These are phyloP conservation scores for Didymella exigua DNA, from an alignment of 2,329 filamentous ascomycete species.

Conservation along the genomic window DNA sequence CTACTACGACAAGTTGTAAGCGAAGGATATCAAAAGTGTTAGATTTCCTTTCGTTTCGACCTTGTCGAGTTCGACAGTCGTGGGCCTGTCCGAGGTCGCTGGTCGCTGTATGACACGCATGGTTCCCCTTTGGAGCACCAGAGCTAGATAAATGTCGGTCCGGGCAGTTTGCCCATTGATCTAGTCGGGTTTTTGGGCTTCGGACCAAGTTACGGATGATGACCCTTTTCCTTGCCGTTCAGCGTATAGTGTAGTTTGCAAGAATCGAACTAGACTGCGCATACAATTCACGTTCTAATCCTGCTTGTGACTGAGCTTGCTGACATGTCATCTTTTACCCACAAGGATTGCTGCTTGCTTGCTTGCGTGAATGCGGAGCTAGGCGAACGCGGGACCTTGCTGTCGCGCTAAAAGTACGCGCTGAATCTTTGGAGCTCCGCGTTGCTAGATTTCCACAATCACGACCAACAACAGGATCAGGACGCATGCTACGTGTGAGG, in stretches of 20 bases:
- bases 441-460: background rate
- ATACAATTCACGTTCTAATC: slow-evolving; percentile 5
- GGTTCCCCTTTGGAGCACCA: slow-evolving; percentile 39
- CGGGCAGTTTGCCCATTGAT: slow-evolving; percentile 41
- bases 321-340: too few species aligned
- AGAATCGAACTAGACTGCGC: slow-evolving; percentile 42
- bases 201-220: slow-evolving; percentile 43
- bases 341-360: too few species aligned
- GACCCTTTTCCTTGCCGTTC: slow-evolving; percentile 44
- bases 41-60: slow-evolving; percentile 50
- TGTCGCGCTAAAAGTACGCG: slow-evolving; percentile 21
- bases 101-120: slow-evolving; percentile 43
- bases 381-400: slow-evolving; percentile 26
- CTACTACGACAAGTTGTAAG: slow-evolving; percentile 99
- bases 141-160: slow-evolving; percentile 47
- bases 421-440: slow-evolving; percentile 5
- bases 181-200: slow-evolving; percentile 35
- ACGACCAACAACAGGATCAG: background rate
- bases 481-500: background rate
- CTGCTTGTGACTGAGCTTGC: background rate
- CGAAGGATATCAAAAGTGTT: slow-evolving; percentile 52
- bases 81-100: slow-evolving; percentile 44
- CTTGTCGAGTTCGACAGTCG: slow-evolving; percentile 42
- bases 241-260: slow-evolving; percentile 45
- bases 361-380: slow-evolving; percentile 27